Base-by-base conservation (phyloP, 2,329 filamentous ascomycete genomes). In the Cadophora gregata region DNA sequence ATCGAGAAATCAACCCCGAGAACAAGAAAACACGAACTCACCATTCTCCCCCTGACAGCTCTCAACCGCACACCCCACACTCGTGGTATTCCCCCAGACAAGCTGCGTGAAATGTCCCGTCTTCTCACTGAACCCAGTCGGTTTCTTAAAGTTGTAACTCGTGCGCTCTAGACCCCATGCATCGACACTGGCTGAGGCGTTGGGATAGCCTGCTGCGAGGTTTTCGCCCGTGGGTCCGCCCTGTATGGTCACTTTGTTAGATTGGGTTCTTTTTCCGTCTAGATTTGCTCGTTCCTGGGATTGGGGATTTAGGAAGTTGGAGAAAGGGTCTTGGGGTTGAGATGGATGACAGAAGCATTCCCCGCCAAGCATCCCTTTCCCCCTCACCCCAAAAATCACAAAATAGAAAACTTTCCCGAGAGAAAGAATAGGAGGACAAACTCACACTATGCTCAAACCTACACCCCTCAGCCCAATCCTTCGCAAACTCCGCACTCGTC, bases 31-130 rank as follows among this genome's bases (percentile, higher is more conserved):
- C 67, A 36, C 76, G n/a, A 19, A 66, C 67, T 29, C 76, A 59
- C 83, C 69, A 70, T 79, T 65, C 77, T 78, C 27, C 76, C 78
- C 79, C 56, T 79, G 76, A 65, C 83, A 85, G 69, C 80, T 72
- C 19, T 77, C 67, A 24, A 72, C 53, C 2, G 71, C 85, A 70
- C 85, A 93, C 0, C 88, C 88, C 0, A 90, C 84, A 38, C 81
- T 80, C 7, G 80, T 87, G 0, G 88, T 91, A 27, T 80, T 77
- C 76, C 84, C 86, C 90, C 90, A 93, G 6, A 93, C 89, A 7
- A 93, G 77, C 80, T 92, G 90, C 1, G 90, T 90, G 72, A 93
- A 93, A 75, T 92, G 89, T 0, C 90, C 90, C 21, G 90, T 91
- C 38, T 79, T 76, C 70, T 88, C 80, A 9, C 74, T 79, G 73